Base-by-base conservation (phyloP, 306 rosid genomes). In the Cicer judaicum region DNA sequence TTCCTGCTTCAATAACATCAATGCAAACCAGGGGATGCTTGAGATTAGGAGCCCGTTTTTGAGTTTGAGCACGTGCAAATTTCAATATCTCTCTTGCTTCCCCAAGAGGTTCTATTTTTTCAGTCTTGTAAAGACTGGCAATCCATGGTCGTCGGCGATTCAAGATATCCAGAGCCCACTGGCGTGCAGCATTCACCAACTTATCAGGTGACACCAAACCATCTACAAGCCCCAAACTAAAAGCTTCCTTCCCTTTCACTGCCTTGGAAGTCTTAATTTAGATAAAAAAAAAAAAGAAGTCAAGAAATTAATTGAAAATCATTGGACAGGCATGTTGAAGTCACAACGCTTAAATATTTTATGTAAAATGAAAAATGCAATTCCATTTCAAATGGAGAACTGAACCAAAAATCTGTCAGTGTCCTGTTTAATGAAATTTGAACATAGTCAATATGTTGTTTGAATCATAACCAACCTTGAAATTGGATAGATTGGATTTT, bases 21-120 rank as follows among this genome's bases (percentile, higher is more conserved):
- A 95, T 87, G 89, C 99, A 95, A 79, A 87, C 92, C 82, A 92
- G 76, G 59, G 97, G 98, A 70, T 95, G 99, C n/a, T 76, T 81
- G 68, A 95, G 96, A 83, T 92, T 92, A 13, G 93, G 99, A 77
- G 98, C 95, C 77, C 69, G 93, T 84, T 80, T 92, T 65, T 54
- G 82, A 29, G 86, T 79, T 81, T 90, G 98, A 72, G 84, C 89
- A 72, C 99, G 88, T 21, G 89, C 97, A 64, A 90, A 87, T 59
- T 88, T 86, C 47, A 95, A 75, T 72, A 92, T 95, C 85, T 92
- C 97, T 78, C 87, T 90, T 67, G 99, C 99, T 75, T 95, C 97
- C n/a, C 91, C 91, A 48, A 95, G 97, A 15, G 99, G 82, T 82
- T 86, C 96, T 70, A 95, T 53, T 86, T 92, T 95, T 84, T 89